A percentile compares a stretch with the other conserved stretches of the same genome.
These are phyloP conservation scores for Anaeromyces robustus DNA, from an alignment of 192 early-diverging fungal genomes.

Conservation along the genomic window DNA sequence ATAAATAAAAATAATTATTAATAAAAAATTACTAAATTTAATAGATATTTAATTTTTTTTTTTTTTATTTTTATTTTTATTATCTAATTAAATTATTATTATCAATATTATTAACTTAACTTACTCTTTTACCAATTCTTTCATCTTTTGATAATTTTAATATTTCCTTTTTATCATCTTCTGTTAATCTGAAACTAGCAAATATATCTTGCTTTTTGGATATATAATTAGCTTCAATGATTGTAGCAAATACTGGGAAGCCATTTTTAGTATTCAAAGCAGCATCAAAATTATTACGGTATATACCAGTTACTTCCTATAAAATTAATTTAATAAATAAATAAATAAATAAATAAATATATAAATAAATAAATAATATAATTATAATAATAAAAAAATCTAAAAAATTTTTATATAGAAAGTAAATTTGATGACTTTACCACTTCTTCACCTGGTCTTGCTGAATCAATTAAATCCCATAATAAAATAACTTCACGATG, in stretches of 20 bases:
- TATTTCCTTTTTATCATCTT: slow-evolving; percentile 76
- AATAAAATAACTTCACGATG: slow-evolving; percentile 84
- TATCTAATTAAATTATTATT: neutral
- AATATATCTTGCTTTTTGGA: slow-evolving; percentile 77
- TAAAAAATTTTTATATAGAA: too few relatives aligned
- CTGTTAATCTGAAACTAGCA: slow-evolving; percentile 70
- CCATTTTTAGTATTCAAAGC: slow-evolving; percentile 77
- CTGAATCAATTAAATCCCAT: slow-evolving; percentile 91
- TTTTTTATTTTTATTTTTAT: neutral
- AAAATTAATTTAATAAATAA: neutral
- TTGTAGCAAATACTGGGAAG: slow-evolving; percentile 90
- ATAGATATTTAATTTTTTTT: neutral
- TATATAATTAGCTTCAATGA: slow-evolving; percentile 94
- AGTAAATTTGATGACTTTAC: too few relatives aligned
- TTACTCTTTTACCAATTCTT: slow-evolving; percentile 57
- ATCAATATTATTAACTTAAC: neutral
- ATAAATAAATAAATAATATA: too few relatives aligned
- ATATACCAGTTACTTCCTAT: slow-evolving; percentile 82
- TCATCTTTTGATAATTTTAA: slow-evolving; percentile 58
- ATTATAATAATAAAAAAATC: too few relatives aligned
- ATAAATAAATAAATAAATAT: too few relatives aligned
- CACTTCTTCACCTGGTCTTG: slow-evolving; percentile 90
- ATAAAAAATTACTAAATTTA: neutral
- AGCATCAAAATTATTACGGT: slow-evolving; percentile 87
- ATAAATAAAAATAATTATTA: neutral